Percentiles rank a stretch among this genome's conserved stretches.
Conservation (phyloP, 129 eudicot genomes). For the Gnaphalium uliginosum region DNA sequence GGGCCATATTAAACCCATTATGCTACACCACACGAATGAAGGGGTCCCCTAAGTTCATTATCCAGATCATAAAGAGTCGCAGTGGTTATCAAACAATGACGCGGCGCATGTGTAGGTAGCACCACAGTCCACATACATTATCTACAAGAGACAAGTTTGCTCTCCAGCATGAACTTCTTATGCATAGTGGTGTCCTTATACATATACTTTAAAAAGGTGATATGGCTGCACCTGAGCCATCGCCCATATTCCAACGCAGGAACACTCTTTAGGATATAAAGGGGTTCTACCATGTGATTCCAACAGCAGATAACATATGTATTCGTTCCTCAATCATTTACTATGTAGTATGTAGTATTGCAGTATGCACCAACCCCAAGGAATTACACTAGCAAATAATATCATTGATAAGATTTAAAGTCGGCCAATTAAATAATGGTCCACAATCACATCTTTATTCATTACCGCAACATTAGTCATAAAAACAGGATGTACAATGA, state of each 20-base stretch:
- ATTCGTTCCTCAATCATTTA: conserved; percentile 22
- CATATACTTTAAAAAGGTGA: conserved; percentile 35
- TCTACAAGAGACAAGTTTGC: conserved; percentile 31
- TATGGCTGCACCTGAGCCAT: conserved; percentile 31
- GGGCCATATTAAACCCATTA: conserved; percentile 32
- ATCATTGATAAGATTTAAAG: neutral
- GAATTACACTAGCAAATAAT: conserved; percentile 6
- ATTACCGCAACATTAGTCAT: conserved; percentile 2
- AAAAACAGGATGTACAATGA: conserved; percentile 14
- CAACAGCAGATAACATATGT: conserved; percentile 28
- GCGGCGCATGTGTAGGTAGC: conserved; percentile 26
- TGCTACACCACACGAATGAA: conserved; percentile 23
- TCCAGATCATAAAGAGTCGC: conserved; percentile 33
- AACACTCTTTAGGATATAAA: conserved; percentile 32
- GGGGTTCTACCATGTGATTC: conserved; percentile 45
- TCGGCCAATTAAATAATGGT: conserved; percentile 12
- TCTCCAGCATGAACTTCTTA: conserved; percentile 21
- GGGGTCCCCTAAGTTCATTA: conserved; percentile 38
- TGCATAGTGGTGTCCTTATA: conserved; percentile 27
- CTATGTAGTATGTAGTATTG: conserved; percentile 10
- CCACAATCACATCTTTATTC: conserved; percentile 28
- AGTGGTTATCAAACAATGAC: conserved; percentile 27
- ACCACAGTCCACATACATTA: conserved; percentile 17
- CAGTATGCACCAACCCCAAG: conserved; percentile 16
- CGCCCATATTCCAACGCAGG: conserved; percentile 27